phyloP scores from a whole-genome alignment of 75 land plant species.

The Azolla pinnata region DNA sequence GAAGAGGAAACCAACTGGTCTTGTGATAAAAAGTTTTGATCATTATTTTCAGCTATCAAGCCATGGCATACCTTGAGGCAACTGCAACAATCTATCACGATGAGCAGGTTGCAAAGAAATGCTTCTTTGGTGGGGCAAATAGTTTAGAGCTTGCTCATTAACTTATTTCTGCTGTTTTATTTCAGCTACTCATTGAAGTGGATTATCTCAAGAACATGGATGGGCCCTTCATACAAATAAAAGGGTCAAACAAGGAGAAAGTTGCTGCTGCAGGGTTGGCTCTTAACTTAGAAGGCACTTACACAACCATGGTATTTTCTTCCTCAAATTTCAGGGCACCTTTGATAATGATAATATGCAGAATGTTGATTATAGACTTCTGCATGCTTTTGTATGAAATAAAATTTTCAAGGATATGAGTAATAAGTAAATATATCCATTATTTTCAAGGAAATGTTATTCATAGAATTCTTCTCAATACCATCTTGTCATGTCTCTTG shows the following conservation, averaged over 20 bases:
- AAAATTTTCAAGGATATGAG: no score
- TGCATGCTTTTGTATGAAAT: no score
- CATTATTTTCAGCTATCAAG: conserved; percentile 98
- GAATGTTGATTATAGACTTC: no score
- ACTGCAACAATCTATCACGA: conserved; percentile 93
- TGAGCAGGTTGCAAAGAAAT: conserved; percentile 59
- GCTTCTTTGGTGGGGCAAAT: background rate
- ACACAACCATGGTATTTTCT: conserved; percentile 72
- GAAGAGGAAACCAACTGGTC: no score
- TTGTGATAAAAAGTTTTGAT: no score
- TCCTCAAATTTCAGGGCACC: no score
- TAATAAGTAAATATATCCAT: no score
- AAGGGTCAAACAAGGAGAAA: conserved; percentile 82
- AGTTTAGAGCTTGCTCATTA: background rate
- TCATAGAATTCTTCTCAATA: no score
- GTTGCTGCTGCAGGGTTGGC: conserved; percentile 77
- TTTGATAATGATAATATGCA: no score
- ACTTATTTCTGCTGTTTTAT: conserved; percentile 3
- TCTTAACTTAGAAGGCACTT: conserved; percentile 77
- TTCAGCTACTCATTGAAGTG: conserved; percentile 88
- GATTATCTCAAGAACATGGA: conserved; percentile 77
- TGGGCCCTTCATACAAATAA: conserved; percentile 81
- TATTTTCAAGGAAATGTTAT: no score
- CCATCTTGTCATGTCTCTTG: no score
- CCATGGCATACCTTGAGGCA: conserved; percentile 93